phyloP scores from a whole-genome alignment of 2,329 filamentous ascomycete genomes.

The Biscogniauxia sp. region DNA sequence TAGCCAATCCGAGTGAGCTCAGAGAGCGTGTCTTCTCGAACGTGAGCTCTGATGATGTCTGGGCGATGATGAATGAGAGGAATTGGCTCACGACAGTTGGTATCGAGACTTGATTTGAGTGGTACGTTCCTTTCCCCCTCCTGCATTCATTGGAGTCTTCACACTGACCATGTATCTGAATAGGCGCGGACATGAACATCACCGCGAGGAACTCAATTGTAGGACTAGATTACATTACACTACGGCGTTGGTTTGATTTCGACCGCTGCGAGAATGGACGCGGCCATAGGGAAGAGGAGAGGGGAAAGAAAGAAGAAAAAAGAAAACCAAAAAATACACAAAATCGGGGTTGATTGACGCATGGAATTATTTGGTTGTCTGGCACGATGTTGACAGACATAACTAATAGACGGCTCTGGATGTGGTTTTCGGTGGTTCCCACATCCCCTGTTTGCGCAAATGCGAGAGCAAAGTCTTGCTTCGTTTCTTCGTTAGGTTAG shows the following conservation, averaged over 20 bases:
- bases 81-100: slow-evolving; percentile 25
- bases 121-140: not conserved
- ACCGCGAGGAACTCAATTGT: not conserved
- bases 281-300: not conserved
- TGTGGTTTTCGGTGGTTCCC: not conserved
- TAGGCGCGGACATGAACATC: slow-evolving; percentile 3
- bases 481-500: not conserved
- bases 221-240: not conserved
- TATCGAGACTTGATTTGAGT: not conserved
- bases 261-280: not conserved
- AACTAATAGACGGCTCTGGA: not conserved
- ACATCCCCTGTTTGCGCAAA: not conserved
- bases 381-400: not conserved
- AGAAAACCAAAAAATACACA: too few relatives aligned
- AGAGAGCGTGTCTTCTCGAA: slow-evolving; percentile 17
- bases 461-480: not conserved
- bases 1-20: not conserved
- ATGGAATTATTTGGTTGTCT: not conserved
- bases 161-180: not conserved
- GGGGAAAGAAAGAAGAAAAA: not conserved
- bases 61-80: slow-evolving; percentile 26
- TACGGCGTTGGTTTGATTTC: not conserved
- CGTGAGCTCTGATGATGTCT: slow-evolving; percentile 22
- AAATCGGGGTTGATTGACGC: not conserved
- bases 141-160: not conserved